Base-by-base conservation (phyloP, 2,329 filamentous ascomycete genomes). In the Colletotrichum trifolii region DNA sequence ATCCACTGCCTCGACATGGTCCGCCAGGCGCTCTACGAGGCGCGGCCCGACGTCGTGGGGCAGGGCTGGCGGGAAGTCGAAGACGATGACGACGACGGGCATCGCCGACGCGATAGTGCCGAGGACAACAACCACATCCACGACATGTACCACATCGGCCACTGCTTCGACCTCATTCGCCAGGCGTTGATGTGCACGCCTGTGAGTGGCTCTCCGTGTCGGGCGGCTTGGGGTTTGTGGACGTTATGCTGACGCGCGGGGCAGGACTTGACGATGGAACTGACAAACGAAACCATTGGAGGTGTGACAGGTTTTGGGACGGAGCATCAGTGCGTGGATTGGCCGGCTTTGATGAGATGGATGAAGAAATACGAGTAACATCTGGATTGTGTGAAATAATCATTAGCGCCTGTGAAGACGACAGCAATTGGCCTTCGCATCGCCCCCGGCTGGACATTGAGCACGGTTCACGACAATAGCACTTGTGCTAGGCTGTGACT, bases 1-100 rank as follows among this genome's bases (percentile, higher is more conserved):
- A 58, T 72, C 11, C 69, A 72, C 61, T 72, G 70, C 55, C 69
- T 72, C 48, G 59, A 70, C 52, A 47, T 55, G 42, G 45, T 71
- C 17, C 69, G 69, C 0, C n/a, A 45, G 50, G 40, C 57, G 5
- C 15, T 60, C 2, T 60, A 60, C 17, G 57, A 60, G 17, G 40
- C 57, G 13, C 47, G 47, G 5, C 47, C 38, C 33, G 57, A 54
- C n/a, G 17, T 54, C 4, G 34, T 15, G 25, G 40, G 2, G 34
- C 25, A 25, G 25, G 25, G 25, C 25, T 25, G 25, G 25, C 25
- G 25, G 12, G 38, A 10, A 9, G 10, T 13, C 6, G n/a, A 39
- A 48, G 46, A 15, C 57, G 25, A 5, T 1, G 25, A 4, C 25
- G 25, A 5, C 25, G 25, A 5, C 25, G 25, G 25, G 4, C 25